These are phyloP conservation scores for Suhomyces choctaworum DNA, from an alignment of 1,139 yeast genomes.

Conservation along the genomic window DNA sequence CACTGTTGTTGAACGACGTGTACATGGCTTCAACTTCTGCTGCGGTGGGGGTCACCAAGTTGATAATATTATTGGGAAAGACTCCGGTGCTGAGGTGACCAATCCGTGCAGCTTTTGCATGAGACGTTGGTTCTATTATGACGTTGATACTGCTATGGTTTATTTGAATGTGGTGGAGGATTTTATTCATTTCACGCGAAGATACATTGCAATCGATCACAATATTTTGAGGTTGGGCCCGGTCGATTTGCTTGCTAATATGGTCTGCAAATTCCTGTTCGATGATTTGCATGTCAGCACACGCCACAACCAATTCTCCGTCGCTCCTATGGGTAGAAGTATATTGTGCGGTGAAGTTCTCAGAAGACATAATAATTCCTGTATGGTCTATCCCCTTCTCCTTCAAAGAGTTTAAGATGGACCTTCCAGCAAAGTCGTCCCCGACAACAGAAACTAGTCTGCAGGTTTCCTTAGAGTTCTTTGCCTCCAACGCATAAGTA, in stretches of 20 bases:
- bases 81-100: constrained; percentile 24
- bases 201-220: constrained; percentile 73
- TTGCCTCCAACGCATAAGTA: constrained; percentile 21
- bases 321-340: constrained; percentile 60
- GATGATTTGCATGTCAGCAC: constrained; percentile 80
- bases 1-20: constrained; percentile 47
- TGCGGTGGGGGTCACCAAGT: constrained; percentile 66
- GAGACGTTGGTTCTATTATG: constrained; percentile 78
- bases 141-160: constrained; percentile 27
- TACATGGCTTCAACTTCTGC: constrained; percentile 60
- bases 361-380: constrained; percentile 36
- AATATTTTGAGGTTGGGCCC: constrained; percentile 43
- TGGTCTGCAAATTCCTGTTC: constrained; percentile 47
- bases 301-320: constrained; percentile 72
- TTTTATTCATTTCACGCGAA: constrained; percentile 34
- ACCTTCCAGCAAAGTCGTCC: constrained; percentile 53
- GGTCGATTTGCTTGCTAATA: constrained; percentile 35
- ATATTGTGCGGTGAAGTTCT: constrained; percentile 62
- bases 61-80: constrained; percentile 36
- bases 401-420: constrained; percentile 33
- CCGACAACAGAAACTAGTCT: constrained; percentile 64
- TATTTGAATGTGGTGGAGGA: constrained; percentile 30
- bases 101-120: constrained; percentile 52
- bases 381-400: constrained; percentile 33
- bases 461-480: constrained; percentile 5